These are phyloP conservation scores for Eimeria praecox DNA, from an alignment of 169 alveolate species.

Conservation along the genomic window DNA sequence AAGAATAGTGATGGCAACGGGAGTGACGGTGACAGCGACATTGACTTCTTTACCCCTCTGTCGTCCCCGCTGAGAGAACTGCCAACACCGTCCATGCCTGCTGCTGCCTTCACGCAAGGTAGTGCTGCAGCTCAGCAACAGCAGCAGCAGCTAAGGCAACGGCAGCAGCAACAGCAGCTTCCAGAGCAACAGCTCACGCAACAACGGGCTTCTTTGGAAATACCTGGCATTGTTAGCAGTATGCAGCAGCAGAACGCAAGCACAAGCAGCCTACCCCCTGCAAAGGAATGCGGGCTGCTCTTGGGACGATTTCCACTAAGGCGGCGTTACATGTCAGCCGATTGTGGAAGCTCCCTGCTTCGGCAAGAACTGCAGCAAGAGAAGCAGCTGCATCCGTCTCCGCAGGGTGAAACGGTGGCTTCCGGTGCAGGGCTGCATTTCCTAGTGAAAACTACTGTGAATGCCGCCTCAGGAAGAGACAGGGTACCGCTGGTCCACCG, in stretches of 20 bases:
- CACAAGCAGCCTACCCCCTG: conserved; percentile 53
- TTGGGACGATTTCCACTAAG: conserved; percentile 54
- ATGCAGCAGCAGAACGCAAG: conserved; percentile 40
- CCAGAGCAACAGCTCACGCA: background rate
- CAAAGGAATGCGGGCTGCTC: conserved; percentile 58
- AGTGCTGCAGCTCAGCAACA: background rate
- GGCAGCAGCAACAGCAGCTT: background rate
- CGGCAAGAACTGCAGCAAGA: conserved; percentile 37
- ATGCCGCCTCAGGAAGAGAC: background rate
- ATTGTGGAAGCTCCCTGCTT: conserved; percentile 30
- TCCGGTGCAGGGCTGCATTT: conserved; percentile 35
- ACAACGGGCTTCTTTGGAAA: background rate
- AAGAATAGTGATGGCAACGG: background rate
- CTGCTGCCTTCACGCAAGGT: conserved; percentile 1
- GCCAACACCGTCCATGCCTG: conserved; percentile 15
- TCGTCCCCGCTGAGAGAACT: conserved; percentile 63
- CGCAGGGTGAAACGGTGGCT: background rate
- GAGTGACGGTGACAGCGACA: conserved; percentile 38
- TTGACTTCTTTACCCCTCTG: conserved; percentile 64
- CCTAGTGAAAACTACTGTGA: conserved; percentile 2
- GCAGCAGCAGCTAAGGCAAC: background rate
- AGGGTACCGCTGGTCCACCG: conserved; percentile 1
- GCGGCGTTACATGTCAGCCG: conserved; percentile 60
- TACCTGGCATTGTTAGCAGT: background rate
- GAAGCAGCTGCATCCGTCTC: conserved; percentile 24